Base-by-base conservation (phyloP, 306 rosid species). In the Sophora flavescens region DNA sequence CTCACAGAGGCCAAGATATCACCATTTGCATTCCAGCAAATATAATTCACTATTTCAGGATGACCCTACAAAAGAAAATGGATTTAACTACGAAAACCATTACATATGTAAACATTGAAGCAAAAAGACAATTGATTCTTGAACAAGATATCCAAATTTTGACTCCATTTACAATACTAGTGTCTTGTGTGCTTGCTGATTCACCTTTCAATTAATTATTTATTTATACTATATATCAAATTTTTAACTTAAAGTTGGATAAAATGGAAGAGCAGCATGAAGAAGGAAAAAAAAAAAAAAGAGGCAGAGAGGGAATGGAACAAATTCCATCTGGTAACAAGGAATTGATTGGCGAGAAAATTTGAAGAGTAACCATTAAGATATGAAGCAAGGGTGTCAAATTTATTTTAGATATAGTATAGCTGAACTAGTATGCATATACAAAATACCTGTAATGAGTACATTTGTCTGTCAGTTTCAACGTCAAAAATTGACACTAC, bases 1-100 rank as follows among this genome's bases (percentile, higher is more conserved):
- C 90, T 87, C 41, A 87, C 86, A 14, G 90, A 81, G 28, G 90
- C 86, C 66, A 87, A 62, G 54, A 10, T 17, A 1, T 87, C 86
- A 70, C 90, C 90, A 62, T 52, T 81, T 28, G 48, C 61, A 78
- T 84, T 83, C 88, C 88, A 84, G 80, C 90, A 87, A 66, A 87
- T 87, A 64, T 78, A 78, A 62, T 73, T 84, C 67, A 87, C 82
- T 14, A 70, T 78, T 60, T 87, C 90, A 54, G 84, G 32, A 69
- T 87, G 66, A 47, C 32, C 90, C 90, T 86, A 33, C 35, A 39
- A 39, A 70, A 59, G 56, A 54, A 71, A 67, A 15, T 58, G 14
- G 8, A 70, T 42, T 77, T 48, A 33, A 67, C 53, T 10, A 58
- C 28, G 67, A 72, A 69, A 50, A 17, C 32, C 48, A 66, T 30